These are phyloP conservation scores for Aspergillus quadricinctus DNA, from an alignment of 2,329 filamentous ascomycete genomes.

Conservation along the genomic window DNA sequence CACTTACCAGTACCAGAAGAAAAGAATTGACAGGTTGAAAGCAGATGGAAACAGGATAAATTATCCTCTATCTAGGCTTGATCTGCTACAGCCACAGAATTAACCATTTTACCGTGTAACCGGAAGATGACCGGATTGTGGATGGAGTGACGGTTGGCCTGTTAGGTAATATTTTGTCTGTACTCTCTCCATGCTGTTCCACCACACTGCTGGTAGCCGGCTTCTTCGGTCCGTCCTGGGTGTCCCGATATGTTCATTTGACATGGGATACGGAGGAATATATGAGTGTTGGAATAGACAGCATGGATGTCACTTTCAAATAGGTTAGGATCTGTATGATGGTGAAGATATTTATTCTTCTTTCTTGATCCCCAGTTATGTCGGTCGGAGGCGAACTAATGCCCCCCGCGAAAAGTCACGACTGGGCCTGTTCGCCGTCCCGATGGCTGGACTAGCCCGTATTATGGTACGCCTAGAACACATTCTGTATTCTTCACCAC, in stretches of 20 bases:
- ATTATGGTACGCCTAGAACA: too few relatives aligned
- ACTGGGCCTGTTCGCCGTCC: not conserved
- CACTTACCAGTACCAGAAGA: not conserved
- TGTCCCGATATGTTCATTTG: not conserved
- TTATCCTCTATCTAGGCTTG: not conserved
- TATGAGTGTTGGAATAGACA: not conserved
- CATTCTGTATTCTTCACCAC: too few relatives aligned
- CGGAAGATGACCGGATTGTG: constrained; percentile 7
- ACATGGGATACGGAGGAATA: not conserved
- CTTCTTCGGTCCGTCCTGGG: constrained; percentile 12
- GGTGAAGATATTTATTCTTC: too few relatives aligned
- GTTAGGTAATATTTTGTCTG: constrained; percentile 19
- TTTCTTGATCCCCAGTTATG: not conserved
- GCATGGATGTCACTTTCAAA: too few relatives aligned
- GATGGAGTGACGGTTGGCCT: not conserved
- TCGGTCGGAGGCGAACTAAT: not conserved
- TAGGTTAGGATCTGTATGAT: too few relatives aligned
- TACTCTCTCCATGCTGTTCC: constrained; percentile 19
- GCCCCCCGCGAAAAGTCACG: not conserved
- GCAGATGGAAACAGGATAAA: not conserved
- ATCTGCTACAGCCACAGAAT: not conserved
- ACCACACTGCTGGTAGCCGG: constrained; percentile 21
- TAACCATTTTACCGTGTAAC: not conserved
- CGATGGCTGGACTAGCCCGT: not conserved
- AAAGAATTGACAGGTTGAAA: not conserved